These are phyloP conservation scores for Apiospora hydei DNA, from an alignment of 2,329 filamentous ascomycete species.

Conservation along the genomic window DNA sequence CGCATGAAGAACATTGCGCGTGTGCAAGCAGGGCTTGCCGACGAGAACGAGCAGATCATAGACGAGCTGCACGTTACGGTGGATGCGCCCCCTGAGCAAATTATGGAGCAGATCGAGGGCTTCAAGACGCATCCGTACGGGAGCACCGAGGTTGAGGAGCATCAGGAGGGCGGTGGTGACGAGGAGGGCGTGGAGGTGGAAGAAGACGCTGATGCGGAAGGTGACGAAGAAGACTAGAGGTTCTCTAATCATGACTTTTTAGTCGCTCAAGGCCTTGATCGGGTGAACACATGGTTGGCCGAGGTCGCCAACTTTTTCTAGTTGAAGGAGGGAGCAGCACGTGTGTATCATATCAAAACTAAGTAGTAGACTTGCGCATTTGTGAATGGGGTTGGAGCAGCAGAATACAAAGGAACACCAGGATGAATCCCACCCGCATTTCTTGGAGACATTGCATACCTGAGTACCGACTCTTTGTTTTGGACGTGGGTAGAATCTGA, in stretches of 20 bases:
- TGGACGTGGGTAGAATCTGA: neutral
- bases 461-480: neutral
- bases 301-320: neutral
- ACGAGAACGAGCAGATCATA: slow-evolving; percentile 59
- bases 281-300: neutral
- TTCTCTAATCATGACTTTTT: neutral
- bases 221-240: slow-evolving; percentile 51
- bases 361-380: neutral
- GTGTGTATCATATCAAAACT: neutral
- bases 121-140: slow-evolving; percentile 63
- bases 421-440: neutral
- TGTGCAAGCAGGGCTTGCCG: slow-evolving; percentile 52
- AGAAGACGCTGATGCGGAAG: slow-evolving; percentile 51
- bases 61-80: slow-evolving; percentile 64
- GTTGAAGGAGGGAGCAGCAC: neutral
- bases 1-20: slow-evolving; percentile 69
- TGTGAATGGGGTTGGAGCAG: neutral
- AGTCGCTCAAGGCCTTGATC: neutral
- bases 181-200: slow-evolving; percentile 7
- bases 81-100: slow-evolving; percentile 62
- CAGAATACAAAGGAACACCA: neutral
- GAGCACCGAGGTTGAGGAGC: slow-evolving; percentile 34
- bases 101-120: slow-evolving; percentile 57
- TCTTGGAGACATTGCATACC: no score
- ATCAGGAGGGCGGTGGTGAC: neutral